Base-by-base conservation (phyloP, 208 protist species). In the Lotmaria passim region DNA sequence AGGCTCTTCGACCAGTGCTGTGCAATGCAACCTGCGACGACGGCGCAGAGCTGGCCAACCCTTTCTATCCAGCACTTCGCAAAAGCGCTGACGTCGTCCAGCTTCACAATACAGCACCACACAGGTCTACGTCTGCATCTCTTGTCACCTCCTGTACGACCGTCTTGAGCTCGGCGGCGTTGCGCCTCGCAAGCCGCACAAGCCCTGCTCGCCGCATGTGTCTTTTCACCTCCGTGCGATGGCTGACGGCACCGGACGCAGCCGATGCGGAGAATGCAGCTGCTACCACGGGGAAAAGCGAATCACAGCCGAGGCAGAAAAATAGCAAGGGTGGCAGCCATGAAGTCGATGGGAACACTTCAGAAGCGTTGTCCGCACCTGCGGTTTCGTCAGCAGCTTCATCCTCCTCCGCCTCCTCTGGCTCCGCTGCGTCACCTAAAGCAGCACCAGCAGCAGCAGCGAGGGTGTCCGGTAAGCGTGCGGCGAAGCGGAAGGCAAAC, bases 211-310 rank as follows among this genome's bases (percentile, higher is more conserved):
- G 2, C 50, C 26, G 28, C 39, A 26, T 24, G 28, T 44, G 34
- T n/a, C 69, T 61, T 15, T 36, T 34, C 21, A 41, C 31, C 5
- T 17, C 69, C 3, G 51, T 48, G 60, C 69, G 52, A 0, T 63
- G 43, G 53, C 52, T 34, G 58, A 56, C 69, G 7, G 30, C 43
- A 11, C 41, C 59, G 26, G 43, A 26, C 24, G 24, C 50, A 7
- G 50, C 59, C 19, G 43, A 26, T 17, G 24, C 50, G 3, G 50
- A 65, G 48, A 43, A 7, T 7, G 33, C 7, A 1, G 39, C 57
- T 34, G 15, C 36, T 2, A 23, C 38, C 19, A 31, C 50, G 21
- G n/a, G 19, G 23, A 46, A 52, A 26, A 15, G 28, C 19, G 1
- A 7, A 5, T 8, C 17, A n/a, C 30, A 23, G 3, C 21, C 43